Evolutionary conservation across 441 rosid species (phyloP).

Genomic region (Eruca vesicaria): DNA sequence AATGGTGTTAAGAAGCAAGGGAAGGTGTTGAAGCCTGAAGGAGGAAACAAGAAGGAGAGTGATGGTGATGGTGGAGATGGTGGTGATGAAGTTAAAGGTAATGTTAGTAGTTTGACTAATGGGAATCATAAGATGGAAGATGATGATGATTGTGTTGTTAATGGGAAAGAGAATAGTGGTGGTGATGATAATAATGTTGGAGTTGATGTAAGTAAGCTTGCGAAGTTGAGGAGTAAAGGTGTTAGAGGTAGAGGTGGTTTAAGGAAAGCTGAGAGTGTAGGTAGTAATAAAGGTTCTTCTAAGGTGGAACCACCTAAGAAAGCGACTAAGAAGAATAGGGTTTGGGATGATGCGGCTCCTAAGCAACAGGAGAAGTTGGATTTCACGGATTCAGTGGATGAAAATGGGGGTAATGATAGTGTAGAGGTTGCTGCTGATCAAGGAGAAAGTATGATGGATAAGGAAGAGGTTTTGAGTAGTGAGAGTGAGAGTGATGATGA

Average conservation of each 20-base stretch:
- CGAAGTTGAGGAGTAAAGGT: constrained; percentile 62
- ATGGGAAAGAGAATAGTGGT: constrained; percentile 76
- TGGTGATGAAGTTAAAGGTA: constrained; percentile 45
- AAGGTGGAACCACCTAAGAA: constrained; percentile 76
- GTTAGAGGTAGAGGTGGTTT: constrained; percentile 67
- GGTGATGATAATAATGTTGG: constrained; percentile 44
- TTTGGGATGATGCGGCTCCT: constrained; percentile 84
- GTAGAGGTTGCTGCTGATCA: constrained; percentile 74
- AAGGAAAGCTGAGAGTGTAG: constrained; percentile 74
- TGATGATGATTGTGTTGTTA: constrained; percentile 47
- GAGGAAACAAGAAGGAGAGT: constrained; percentile 52
- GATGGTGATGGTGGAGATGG: constrained; percentile 32
- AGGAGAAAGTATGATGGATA: constrained; percentile 99
- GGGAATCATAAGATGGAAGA: constrained; percentile 40
- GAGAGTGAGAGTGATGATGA: constrained; percentile 84
- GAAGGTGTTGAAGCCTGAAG: constrained; percentile 54
- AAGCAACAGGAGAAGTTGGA: constrained; percentile 62
- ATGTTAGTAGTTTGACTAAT: constrained; percentile 52
- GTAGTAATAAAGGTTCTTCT: constrained; percentile 52
- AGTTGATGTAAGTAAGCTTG: constrained; percentile 86
- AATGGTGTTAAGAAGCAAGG: constrained; percentile 61
- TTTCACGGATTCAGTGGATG: constrained; percentile 66
- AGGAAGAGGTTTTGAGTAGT: constrained; percentile 85
- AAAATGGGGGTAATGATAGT: constrained; percentile 45
- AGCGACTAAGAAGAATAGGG: constrained; percentile 78